Evolutionary conservation across 2,329 filamentous ascomycete species (phyloP).

Genomic region (Chaetomiaceae sp.): DNA sequence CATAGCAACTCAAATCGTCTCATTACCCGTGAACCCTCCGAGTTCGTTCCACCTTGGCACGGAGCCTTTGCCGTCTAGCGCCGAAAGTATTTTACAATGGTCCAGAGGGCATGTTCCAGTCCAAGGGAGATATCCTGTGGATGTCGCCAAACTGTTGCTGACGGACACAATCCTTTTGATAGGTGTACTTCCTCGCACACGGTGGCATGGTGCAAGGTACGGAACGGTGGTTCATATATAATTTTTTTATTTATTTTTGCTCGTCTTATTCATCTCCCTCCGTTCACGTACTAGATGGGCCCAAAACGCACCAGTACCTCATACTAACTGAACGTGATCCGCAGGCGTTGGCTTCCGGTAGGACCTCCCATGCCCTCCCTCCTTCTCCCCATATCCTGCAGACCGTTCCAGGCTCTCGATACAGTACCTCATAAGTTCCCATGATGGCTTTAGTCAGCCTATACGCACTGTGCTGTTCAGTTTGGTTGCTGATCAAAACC

Average conservation of each 20-base stretch:
- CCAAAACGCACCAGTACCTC: no score
- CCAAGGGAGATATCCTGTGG: no score
- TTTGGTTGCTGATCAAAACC: no score
- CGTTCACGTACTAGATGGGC: no score
- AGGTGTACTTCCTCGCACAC: conserved; percentile 60
- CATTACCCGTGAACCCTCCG: neutral
- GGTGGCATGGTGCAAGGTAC: conserved; percentile 64
- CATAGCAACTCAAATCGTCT: neutral
- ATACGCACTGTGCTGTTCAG: no score
- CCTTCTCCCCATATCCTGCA: neutral
- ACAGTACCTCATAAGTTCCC: no score
- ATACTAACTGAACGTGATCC: neutral
- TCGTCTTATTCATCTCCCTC: no score
- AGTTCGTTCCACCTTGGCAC: neutral
- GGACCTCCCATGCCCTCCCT: conserved; percentile 1
- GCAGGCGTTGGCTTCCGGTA: conserved; percentile 56
- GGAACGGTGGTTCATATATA: conserved; percentile 14
- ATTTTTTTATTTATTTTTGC: neutral
- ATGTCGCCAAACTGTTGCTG: no score
- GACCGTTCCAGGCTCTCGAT: no score
- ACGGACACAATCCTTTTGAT: neutral
- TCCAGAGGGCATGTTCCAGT: conserved; percentile 11
- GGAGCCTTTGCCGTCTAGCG: no score
- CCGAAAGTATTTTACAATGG: no score
- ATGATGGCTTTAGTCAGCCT: no score